Conservation (phyloP, 805 yeast species). For the Candida quercuum region DNA sequence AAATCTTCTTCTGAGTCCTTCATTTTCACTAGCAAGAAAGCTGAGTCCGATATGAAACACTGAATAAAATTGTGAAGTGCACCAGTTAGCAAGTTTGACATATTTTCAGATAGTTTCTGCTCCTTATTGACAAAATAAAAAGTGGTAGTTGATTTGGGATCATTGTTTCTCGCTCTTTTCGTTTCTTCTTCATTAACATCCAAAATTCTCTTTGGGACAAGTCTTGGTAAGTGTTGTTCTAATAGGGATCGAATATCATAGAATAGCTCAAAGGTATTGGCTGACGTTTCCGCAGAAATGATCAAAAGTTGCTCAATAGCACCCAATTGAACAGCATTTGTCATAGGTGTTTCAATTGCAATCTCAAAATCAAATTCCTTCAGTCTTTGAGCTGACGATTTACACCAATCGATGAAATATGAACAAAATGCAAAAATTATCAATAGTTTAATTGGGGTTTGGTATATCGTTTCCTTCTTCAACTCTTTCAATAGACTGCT, state of each 20-base stretch:
- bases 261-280: slow-evolving; percentile 40
- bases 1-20: slow-evolving; percentile 75
- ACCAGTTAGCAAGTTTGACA: slow-evolving; percentile 28
- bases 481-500: slow-evolving; percentile 30
- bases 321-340: slow-evolving; percentile 53
- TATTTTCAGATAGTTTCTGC: slow-evolving; percentile 19
- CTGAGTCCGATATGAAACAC: slow-evolving; percentile 55
- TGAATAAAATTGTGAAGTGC: slow-evolving; percentile 47
- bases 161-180: slow-evolving; percentile 24
- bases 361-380: slow-evolving; percentile 46
- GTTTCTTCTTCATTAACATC: slow-evolving; percentile 44
- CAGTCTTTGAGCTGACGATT: slow-evolving; percentile 37
- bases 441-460: slow-evolving; percentile 43
- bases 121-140: slow-evolving; percentile 19
- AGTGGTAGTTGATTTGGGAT: slow-evolving; percentile 15
- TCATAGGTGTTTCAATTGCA: slow-evolving; percentile 56
- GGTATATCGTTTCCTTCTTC: slow-evolving; percentile 36
- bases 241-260: slow-evolving; percentile 64
- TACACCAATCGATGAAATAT: slow-evolving; percentile 65
- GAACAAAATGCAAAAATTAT: slow-evolving; percentile 49
- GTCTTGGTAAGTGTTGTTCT: slow-evolving; percentile 60
- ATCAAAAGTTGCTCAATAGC: slow-evolving; percentile 66
- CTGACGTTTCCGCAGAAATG: slow-evolving; percentile 52
- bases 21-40: slow-evolving; percentile 58
- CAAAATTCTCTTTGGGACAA: slow-evolving; percentile 45